phyloP scores from a whole-genome alignment of 1,139 yeast genomes.

The Geotrichum macrosporum region DNA sequence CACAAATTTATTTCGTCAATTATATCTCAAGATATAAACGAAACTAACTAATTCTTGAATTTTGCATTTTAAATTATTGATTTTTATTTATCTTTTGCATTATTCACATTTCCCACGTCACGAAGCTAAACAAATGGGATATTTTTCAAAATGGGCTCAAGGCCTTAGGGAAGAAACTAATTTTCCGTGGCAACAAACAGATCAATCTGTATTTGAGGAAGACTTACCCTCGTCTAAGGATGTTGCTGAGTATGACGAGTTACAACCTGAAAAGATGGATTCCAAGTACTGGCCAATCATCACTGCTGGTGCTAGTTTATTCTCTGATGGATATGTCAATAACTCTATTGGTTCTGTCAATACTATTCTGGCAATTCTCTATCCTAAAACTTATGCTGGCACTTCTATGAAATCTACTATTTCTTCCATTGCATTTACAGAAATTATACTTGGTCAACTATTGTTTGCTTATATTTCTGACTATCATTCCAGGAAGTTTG shows the following conservation, averaged over 20 bases:
- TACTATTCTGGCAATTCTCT: conserved; percentile 59
- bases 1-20: too few relatives aligned
- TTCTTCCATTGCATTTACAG: conserved; percentile 84
- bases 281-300: conserved; percentile 68
- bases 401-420: conserved; percentile 73
- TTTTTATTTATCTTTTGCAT: too few relatives aligned
- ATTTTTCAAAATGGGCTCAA: conserved; percentile 18
- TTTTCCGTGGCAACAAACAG: conserved; percentile 22
- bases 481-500: conserved; percentile 68
- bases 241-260: conserved; percentile 16
- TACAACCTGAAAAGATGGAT: conserved; percentile 19
- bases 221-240: conserved; percentile 7
- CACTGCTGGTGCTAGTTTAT: conserved; percentile 86
- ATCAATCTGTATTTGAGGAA: conserved; percentile 7
- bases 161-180: conserved; percentile 21
- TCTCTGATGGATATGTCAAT: conserved; percentile 87
- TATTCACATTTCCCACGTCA: too few relatives aligned
- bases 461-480: conserved; percentile 76
- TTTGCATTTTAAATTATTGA: too few relatives aligned
- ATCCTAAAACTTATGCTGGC: conserved; percentile 56
- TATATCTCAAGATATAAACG: too few relatives aligned
- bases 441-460: conserved; percentile 85
- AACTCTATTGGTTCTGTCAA: conserved; percentile 74
- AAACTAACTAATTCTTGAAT: too few relatives aligned
- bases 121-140: too few relatives aligned